phyloP scores from a whole-genome alignment of 192 early-diverging fungal genomes.

The Coemansia sp. region DNA sequence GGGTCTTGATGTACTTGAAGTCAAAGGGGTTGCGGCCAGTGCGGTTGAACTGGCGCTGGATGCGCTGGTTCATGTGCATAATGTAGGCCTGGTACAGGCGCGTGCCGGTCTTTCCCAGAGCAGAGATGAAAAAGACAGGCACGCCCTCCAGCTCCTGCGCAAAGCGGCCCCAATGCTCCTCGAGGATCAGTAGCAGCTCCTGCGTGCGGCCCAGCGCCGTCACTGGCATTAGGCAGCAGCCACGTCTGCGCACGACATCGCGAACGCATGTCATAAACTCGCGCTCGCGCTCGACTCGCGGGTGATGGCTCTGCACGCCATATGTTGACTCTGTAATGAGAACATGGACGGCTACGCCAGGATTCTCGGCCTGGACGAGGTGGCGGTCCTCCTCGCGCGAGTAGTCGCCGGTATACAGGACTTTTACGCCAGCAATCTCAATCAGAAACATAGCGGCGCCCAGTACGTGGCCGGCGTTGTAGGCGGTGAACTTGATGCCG shows the following conservation, averaged over 20 bases:
- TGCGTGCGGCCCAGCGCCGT: slow-evolving; percentile 97
- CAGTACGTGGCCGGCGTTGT: slow-evolving; percentile 97
- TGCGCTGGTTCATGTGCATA: slow-evolving; percentile 96
- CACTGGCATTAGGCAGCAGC: slow-evolving; percentile 92
- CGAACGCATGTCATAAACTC: slow-evolving; percentile 83
- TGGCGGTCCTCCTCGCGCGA: slow-evolving; percentile 99
- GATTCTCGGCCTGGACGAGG: slow-evolving; percentile 93
- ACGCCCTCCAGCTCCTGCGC: slow-evolving; percentile 77
- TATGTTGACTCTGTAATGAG: slow-evolving; percentile 96
- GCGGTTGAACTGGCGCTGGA: slow-evolving; percentile 76
- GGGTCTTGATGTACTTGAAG: slow-evolving; percentile 91
- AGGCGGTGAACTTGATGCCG: slow-evolving; percentile 91
- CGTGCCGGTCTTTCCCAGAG: slow-evolving; percentile 96
- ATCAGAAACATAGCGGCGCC: slow-evolving; percentile 98
- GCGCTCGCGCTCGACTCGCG: slow-evolving; percentile 86
- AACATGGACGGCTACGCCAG: slow-evolving; percentile 80
- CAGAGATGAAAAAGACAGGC: slow-evolving; percentile 93
- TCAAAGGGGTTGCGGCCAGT: slow-evolving; percentile 88
- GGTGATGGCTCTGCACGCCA: slow-evolving; percentile 94
- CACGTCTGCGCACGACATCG: slow-evolving; percentile 78
- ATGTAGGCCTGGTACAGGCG: slow-evolving; percentile 95
- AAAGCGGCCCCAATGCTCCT: slow-evolving; percentile 95
- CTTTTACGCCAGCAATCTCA: slow-evolving; percentile 83
- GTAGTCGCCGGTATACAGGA: slow-evolving; percentile 98
- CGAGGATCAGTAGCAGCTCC: slow-evolving; percentile 93